Percentiles rank a stretch among this genome's conserved stretches.
phyloP scores from a whole-genome alignment of 164 flowering plant species.

The Houttuynia cordata region DNA sequence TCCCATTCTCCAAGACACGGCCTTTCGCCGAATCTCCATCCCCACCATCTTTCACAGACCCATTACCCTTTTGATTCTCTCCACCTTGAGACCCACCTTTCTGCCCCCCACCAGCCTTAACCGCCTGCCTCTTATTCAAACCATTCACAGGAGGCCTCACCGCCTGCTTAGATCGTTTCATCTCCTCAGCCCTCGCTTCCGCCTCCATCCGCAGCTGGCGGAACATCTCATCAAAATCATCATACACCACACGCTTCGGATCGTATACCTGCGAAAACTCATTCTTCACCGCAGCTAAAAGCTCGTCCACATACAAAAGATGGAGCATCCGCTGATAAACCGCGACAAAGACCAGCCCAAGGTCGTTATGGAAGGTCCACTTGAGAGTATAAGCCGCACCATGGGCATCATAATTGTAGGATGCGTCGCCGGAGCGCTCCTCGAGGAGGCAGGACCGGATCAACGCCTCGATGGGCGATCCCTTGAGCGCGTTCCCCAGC shows the following conservation, averaged over 20 bases:
- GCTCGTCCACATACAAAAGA: constrained; percentile 85
- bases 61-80: constrained; percentile 28
- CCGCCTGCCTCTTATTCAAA: constrained; percentile 37
- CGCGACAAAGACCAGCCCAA: constrained; percentile 94
- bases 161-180: constrained; percentile 60
- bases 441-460: constrained; percentile 90
- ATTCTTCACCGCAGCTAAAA: constrained; percentile 68
- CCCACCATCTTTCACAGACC: constrained; percentile 36
- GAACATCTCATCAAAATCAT: constrained; percentile 73
- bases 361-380: constrained; percentile 92
- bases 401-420: constrained; percentile 67
- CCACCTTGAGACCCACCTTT: constrained; percentile 34
- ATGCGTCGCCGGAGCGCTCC: constrained; percentile 82
- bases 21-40: constrained; percentile 38
- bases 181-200: constrained; percentile 74
- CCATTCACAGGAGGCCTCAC: constrained; percentile 29
- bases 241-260: constrained; percentile 52
- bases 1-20: constrained; percentile 43
- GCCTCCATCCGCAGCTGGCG: constrained; percentile 81
- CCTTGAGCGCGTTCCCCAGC: constrained; percentile 80
- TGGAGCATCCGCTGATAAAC: constrained; percentile 77
- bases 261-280: constrained; percentile 73
- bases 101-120: constrained; percentile 17
- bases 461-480: constrained; percentile 87
- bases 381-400: constrained; percentile 83